phyloP scores from a whole-genome alignment of 495 filamentous ascomycete genomes.

The Xylaria scruposa region DNA sequence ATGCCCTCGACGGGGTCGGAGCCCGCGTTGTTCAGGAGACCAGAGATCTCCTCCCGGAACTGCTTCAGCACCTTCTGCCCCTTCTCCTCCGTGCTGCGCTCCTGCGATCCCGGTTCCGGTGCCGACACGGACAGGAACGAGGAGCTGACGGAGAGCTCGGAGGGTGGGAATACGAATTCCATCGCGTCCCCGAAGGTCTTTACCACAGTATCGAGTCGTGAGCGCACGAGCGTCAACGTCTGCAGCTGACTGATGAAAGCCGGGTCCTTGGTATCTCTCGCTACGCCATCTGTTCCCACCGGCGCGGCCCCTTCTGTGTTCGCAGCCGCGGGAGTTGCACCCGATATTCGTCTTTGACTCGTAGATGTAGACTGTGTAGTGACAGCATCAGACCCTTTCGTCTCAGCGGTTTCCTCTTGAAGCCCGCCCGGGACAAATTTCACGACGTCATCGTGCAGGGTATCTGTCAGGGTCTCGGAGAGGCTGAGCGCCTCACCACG shows the following conservation, averaged over 20 bases:
- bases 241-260: conserved; percentile 77
- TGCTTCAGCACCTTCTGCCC: conserved; percentile 74
- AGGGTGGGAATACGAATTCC: conserved; percentile 88
- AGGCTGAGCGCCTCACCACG: conserved; percentile 82
- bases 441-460: conserved; percentile 69
- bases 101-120: conserved; percentile 68
- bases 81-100: conserved; percentile 74
- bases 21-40: conserved; percentile 62
- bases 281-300: neutral
- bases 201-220: conserved; percentile 82
- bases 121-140: conserved; percentile 84
- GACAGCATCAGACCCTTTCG: conserved; percentile 23
- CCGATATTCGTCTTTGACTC: conserved; percentile 38
- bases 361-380: conserved; percentile 28
- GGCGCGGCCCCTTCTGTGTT: conserved; percentile 28
- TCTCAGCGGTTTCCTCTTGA: conserved; percentile 31
- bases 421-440: conserved; percentile 69
- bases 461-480: conserved; percentile 76
- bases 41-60: conserved; percentile 73
- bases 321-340: conserved; percentile 28
- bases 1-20: conserved; percentile 60
- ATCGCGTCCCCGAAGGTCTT: conserved; percentile 91
- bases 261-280: conserved; percentile 56
- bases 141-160: conserved; percentile 72
- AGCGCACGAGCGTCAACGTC: conserved; percentile 81